phyloP scores from a whole-genome alignment of 2,329 filamentous ascomycete genomes.

The Ophiosphaerella korrae region DNA sequence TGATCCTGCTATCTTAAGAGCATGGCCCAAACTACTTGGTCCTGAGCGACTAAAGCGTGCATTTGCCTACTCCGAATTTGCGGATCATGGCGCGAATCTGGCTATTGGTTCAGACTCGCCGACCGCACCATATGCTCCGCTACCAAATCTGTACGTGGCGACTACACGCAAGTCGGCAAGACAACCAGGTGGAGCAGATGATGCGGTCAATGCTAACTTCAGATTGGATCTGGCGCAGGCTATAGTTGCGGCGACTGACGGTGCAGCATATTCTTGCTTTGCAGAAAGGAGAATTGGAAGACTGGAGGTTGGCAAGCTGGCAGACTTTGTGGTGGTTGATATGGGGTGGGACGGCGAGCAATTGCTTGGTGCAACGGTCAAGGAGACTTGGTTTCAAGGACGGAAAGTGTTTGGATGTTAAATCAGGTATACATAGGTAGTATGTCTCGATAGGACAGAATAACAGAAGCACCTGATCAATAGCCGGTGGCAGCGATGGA shows the following conservation, averaged over 20 bases:
- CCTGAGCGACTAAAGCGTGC: slow-evolving; percentile 60
- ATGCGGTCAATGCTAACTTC: slow-evolving; percentile 59
- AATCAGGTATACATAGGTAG: not conserved
- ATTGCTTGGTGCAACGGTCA: slow-evolving; percentile 54
- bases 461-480: no score
- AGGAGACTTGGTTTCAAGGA: slow-evolving; percentile 62
- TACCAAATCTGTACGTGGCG: slow-evolving; percentile 64
- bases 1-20: slow-evolving; percentile 69
- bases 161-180: slow-evolving; percentile 62
- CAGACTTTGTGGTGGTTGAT: slow-evolving; percentile 63
- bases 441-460: no score
- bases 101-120: slow-evolving; percentile 66
- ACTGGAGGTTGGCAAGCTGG: slow-evolving; percentile 58
- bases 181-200: slow-evolving; percentile 49
- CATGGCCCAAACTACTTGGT: slow-evolving; percentile 65
- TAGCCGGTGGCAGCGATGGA: no score
- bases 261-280: slow-evolving; percentile 64
- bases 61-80: slow-evolving; percentile 68
- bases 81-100: slow-evolving; percentile 57
- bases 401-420: slow-evolving; percentile 27
- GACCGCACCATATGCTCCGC: slow-evolving; percentile 61
- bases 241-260: slow-evolving; percentile 59
- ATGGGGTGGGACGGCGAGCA: slow-evolving; percentile 56
- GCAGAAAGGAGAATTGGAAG: slow-evolving; percentile 61
- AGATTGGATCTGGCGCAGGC: slow-evolving; percentile 60